Conservation (phyloP, 1,139 yeast species). For the Debaryomyces sp. region DNA sequence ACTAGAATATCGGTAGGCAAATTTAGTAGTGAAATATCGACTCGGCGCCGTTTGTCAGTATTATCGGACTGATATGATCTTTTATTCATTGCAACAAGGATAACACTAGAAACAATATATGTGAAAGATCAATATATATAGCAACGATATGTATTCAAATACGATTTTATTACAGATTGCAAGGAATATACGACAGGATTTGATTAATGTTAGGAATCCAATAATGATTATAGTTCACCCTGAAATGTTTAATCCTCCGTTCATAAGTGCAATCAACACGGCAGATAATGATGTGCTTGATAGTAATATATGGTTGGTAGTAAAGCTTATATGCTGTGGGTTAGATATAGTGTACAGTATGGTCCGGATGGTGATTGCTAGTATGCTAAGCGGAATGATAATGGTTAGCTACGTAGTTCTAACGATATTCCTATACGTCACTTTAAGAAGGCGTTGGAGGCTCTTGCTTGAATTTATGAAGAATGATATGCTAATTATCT, state of each 20-base stretch:
- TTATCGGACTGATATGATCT: background rate
- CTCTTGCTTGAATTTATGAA: conserved; percentile 3
- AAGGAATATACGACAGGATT: conserved; percentile 6
- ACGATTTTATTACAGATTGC: conserved; percentile 10
- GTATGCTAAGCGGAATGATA: conserved; percentile 16
- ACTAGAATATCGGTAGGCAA: conserved; percentile 34
- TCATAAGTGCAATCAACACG: conserved; percentile 15
- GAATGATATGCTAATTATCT: background rate
- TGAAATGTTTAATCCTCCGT: conserved; percentile 33
- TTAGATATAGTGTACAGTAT: conserved; percentile 24
- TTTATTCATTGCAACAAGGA: conserved; percentile 1
- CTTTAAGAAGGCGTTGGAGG: conserved; percentile 5
- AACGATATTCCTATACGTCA: conserved; percentile 2
- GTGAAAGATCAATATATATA: conserved; percentile 9
- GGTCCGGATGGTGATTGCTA: conserved; percentile 20
- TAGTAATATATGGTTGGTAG: background rate
- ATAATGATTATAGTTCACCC: conserved; percentile 17
- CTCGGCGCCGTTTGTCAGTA: conserved; percentile 2
- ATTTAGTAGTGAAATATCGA: conserved; percentile 14
- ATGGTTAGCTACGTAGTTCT: conserved; percentile 1
- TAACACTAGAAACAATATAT: background rate
- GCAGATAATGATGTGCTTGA: conserved; percentile 13
- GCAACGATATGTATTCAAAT: background rate
- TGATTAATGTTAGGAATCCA: conserved; percentile 2
- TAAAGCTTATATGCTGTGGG: conserved; percentile 10